These are phyloP conservation scores for Colletotrichum sp. DNA, from an alignment of 2,329 filamentous ascomycete genomes.

Conservation along the genomic window DNA sequence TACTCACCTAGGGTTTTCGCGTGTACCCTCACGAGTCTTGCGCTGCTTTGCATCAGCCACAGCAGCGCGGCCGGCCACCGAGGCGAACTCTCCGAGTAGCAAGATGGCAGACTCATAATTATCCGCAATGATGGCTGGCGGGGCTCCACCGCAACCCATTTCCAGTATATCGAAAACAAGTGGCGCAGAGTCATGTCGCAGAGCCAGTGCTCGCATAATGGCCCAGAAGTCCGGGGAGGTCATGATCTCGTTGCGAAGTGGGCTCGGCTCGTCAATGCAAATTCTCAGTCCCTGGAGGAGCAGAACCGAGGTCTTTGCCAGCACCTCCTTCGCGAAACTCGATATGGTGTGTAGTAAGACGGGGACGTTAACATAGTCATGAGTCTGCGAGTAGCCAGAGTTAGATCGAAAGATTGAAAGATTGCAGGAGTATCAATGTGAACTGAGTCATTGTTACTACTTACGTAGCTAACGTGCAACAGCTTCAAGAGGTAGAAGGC, in stretches of 20 bases:
- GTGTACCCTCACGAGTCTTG: conserved; percentile 48
- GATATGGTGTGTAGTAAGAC: conserved; percentile 92
- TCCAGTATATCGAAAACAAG: conserved; percentile 89
- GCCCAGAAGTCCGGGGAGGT: conserved; percentile 98
- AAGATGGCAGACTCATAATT: conserved; percentile 91
- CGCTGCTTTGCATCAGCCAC: conserved; percentile 56
- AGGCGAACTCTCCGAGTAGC: conserved; percentile 88
- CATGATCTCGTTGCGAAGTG: conserved; percentile 89
- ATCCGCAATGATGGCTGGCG: conserved; percentile 86
- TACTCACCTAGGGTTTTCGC: conserved; percentile 58
- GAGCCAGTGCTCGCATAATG: conserved; percentile 77
- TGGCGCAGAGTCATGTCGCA: conserved; percentile 71
- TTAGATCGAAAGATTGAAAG: conserved; percentile 24
- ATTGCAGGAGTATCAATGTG: conserved; percentile 26
- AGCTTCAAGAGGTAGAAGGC: conserved; percentile 87
- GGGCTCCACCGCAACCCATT: conserved; percentile 73
- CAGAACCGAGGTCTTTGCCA: conserved; percentile 76
- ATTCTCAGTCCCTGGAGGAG: conserved; percentile 79
- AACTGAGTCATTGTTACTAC: conserved; percentile 32
- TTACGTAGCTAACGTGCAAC: conserved; percentile 83
- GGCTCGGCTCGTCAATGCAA: conserved; percentile 78
- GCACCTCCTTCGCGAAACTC: conserved; percentile 77
- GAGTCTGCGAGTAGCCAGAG: conserved; percentile 59
- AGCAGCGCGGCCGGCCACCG: conserved; percentile 76
- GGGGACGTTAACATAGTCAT: conserved; percentile 89